phyloP scores from a whole-genome alignment of 768 basidiomycete genomes.

The Bullera alba region DNA sequence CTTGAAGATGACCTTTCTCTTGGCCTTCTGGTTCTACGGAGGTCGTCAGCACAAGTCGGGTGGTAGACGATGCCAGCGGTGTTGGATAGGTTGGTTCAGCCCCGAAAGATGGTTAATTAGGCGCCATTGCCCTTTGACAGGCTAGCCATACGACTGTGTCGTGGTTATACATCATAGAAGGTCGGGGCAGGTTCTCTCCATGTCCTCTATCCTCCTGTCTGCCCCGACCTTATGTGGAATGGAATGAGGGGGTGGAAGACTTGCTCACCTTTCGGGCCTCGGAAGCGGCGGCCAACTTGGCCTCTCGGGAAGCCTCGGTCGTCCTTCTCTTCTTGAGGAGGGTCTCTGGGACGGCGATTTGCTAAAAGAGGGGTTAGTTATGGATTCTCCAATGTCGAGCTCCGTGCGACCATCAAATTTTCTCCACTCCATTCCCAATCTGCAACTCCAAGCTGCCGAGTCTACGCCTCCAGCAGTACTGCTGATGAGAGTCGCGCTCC shows the following conservation, averaged over 20 bases:
- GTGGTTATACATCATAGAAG: slow-evolving; percentile 72
- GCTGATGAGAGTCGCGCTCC: too few relatives aligned
- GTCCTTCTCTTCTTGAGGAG: slow-evolving; percentile 99
- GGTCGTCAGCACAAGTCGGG: slow-evolving; percentile 15
- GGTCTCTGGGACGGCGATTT: slow-evolving; percentile 95
- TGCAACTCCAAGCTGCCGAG: too few relatives aligned
- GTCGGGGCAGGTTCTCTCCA: background rate
- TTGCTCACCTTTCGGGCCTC: slow-evolving; percentile 79
- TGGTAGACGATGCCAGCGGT: slow-evolving; percentile 24
- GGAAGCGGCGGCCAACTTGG: slow-evolving; percentile 72
- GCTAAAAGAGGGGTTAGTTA: too few relatives aligned
- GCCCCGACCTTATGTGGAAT: background rate
- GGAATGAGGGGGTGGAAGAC: background rate
- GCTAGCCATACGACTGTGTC: slow-evolving; percentile 63
- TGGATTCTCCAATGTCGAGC: too few relatives aligned
- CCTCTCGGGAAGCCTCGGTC: slow-evolving; percentile 92
- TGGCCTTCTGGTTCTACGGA: slow-evolving; percentile 72
- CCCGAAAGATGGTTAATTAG: slow-evolving; percentile 91
- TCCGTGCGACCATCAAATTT: too few relatives aligned
- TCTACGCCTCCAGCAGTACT: too few relatives aligned
- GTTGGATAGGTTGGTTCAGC: slow-evolving; percentile 53
- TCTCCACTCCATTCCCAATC: too few relatives aligned
- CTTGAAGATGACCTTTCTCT: slow-evolving; percentile 98
- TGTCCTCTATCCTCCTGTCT: background rate
- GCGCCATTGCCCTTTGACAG: slow-evolving; percentile 56